Percentiles rank a stretch among this genome's conserved stretches.
phyloP scores from a whole-genome alignment of 2,329 filamentous ascomycete species.

The Plenodomus tracheiphilus region DNA sequence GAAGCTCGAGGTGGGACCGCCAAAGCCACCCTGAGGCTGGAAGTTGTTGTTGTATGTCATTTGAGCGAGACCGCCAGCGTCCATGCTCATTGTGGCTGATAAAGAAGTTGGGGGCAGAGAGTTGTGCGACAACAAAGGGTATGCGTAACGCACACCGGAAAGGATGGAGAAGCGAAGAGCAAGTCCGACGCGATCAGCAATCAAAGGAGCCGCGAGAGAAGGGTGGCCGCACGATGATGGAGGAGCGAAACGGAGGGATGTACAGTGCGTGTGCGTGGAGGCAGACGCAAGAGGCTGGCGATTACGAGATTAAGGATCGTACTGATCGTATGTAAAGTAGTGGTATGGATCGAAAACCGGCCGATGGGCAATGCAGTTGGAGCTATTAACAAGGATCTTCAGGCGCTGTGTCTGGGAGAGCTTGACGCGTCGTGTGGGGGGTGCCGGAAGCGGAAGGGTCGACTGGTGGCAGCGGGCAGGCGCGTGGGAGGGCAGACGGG shows the following conservation, averaged over 20 bases:
- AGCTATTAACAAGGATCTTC: slow-evolving; percentile 41
- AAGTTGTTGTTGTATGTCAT: slow-evolving; percentile 81
- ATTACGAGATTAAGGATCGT: slow-evolving; percentile 49
- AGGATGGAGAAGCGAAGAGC: slow-evolving; percentile 40
- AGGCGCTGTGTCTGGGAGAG: slow-evolving; percentile 20
- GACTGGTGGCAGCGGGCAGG: slow-evolving; percentile 17
- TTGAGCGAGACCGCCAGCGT: slow-evolving; percentile 99
- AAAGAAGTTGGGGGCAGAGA: slow-evolving; percentile 30
- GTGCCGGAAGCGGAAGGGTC: slow-evolving; percentile 20
- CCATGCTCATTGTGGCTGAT: slow-evolving; percentile 62
- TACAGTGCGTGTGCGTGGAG: slow-evolving; percentile 24
- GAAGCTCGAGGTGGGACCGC: slow-evolving; percentile 77
- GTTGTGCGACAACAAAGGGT: slow-evolving; percentile 35
- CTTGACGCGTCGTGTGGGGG: slow-evolving; percentile 19
- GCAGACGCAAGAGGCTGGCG: slow-evolving; percentile 30
- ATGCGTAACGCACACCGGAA: slow-evolving; percentile 30
- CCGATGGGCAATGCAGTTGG: slow-evolving; percentile 43
- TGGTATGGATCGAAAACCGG: slow-evolving; percentile 38
- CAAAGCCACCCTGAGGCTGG: slow-evolving; percentile 67
- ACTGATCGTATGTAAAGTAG: slow-evolving; percentile 37
- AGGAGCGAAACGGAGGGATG: slow-evolving; percentile 7
- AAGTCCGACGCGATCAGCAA: slow-evolving; percentile 14
- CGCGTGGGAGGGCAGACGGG: slow-evolving; percentile 16
- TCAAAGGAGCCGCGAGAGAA: slow-evolving; percentile 21
- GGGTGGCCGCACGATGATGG: slow-evolving; percentile 22